Evolutionary conservation across 108 stramenopile genomes (phyloP).

Genomic region (Cyclotella cryptica): DNA sequence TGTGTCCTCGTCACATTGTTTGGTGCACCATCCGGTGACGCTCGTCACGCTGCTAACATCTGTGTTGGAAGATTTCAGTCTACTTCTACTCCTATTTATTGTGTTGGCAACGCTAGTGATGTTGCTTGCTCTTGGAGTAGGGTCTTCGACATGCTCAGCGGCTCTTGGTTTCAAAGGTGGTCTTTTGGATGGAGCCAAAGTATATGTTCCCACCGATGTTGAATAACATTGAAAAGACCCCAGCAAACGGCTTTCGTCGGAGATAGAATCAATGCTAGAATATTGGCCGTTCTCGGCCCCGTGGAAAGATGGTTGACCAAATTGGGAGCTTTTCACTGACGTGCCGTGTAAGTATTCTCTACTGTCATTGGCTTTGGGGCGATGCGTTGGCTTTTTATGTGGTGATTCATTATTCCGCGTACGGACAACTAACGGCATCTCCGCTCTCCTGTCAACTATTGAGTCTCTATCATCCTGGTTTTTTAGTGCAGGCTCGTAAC

Average conservation of each 20-base stretch:
- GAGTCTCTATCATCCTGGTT: not conserved
- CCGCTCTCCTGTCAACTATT: not conserved
- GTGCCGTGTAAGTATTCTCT: not conserved
- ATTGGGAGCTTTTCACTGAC: not conserved
- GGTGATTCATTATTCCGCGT: not conserved
- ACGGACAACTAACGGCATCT: not conserved
- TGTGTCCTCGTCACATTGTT: not conserved
- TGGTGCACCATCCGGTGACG: not conserved
- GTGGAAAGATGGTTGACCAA: not conserved
- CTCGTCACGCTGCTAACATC: slow-evolving; percentile 8
- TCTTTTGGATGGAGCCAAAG: not conserved
- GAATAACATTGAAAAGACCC: not conserved
- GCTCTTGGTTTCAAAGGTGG: not conserved
- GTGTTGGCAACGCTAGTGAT: not conserved
- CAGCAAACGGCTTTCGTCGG: slow-evolving; percentile 8
- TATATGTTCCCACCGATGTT: not conserved
- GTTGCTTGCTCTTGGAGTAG: slow-evolving; percentile 5
- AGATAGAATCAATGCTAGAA: not conserved
- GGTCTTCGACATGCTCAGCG: not conserved
- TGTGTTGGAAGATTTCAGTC: not conserved
- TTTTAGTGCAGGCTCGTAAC: slow-evolving; percentile 7
- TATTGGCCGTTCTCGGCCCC: not conserved
- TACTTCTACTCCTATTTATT: not conserved
- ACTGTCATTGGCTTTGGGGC: no score
- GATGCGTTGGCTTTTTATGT: not conserved